Evolutionary conservation across 2,329 filamentous ascomycete species (phyloP).

Genomic region (Aspergillus vadensis): DNA sequence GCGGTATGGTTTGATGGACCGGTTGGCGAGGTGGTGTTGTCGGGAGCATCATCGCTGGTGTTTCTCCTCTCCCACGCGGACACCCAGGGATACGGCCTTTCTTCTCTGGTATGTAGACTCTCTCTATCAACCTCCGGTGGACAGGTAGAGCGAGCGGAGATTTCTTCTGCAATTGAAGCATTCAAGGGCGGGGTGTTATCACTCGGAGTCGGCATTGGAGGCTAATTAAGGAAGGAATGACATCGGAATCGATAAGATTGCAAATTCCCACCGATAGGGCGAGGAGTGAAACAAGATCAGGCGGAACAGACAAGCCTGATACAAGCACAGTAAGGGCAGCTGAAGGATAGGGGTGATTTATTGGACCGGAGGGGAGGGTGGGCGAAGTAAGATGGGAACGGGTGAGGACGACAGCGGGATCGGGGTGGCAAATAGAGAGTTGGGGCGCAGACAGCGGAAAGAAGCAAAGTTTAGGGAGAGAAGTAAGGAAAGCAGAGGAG

Average conservation of each 20-base stretch:
- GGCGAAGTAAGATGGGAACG: not conserved
- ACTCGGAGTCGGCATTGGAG: slow-evolving; percentile 55
- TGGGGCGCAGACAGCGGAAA: too few relatives aligned
- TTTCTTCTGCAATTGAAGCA: slow-evolving; percentile 47
- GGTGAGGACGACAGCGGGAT: not conserved
- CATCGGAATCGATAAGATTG: slow-evolving; percentile 35
- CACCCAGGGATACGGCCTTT: too few relatives aligned
- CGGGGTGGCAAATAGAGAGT: not conserved
- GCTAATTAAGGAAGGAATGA: slow-evolving; percentile 38
- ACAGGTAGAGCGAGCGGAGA: slow-evolving; percentile 51
- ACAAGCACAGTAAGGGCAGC: not conserved
- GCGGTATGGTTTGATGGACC: slow-evolving; percentile 28
- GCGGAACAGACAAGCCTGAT: slow-evolving; percentile 11
- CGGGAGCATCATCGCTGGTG: slow-evolving; percentile 28
- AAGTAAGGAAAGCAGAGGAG: slow-evolving; percentile 8
- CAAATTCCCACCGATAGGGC: slow-evolving; percentile 23
- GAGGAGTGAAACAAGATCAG: slow-evolving; percentile 25
- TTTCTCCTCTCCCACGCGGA: slow-evolving; percentile 26
- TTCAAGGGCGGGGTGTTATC: slow-evolving; percentile 46
- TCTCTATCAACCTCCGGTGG: slow-evolving; percentile 50
- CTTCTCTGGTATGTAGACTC: slow-evolving; percentile 20
- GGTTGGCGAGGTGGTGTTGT: slow-evolving; percentile 31
- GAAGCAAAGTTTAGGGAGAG: not conserved
- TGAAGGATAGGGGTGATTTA: not conserved
- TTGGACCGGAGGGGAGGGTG: slow-evolving; percentile 2